These are phyloP conservation scores for Cymodocea nodosa DNA, from an alignment of 116 monocot genomes.

Conservation along the genomic window DNA sequence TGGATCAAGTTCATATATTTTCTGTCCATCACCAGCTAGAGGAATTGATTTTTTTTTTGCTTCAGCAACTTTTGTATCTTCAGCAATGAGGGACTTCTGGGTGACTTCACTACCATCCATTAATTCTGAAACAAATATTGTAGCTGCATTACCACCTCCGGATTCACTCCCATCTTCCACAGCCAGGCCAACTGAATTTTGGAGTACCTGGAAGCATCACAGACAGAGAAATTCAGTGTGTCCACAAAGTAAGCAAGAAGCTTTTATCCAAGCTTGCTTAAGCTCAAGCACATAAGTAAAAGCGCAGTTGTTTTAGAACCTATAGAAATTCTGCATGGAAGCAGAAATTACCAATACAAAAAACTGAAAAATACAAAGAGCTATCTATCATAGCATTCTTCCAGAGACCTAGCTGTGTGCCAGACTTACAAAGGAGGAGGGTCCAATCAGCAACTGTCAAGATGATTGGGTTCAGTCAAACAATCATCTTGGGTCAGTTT, in stretches of 20 bases:
- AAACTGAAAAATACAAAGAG: no score
- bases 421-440: no score
- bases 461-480: no score
- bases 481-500: no score
- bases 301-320: no score
- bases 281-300: no score
- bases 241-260: neutral
- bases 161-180: conserved; percentile 19
- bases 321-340: no score
- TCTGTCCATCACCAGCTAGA: conserved; percentile 69
- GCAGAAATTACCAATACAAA: no score
- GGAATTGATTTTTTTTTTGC: conserved; percentile 33
- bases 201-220: conserved; percentile 12
- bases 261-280: no score
- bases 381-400: no score
- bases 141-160: conserved; percentile 2
- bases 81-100: neutral
- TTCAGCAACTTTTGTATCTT: conserved; percentile 8
- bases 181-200: conserved; percentile 13
- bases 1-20: conserved; percentile 85
- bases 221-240: neutral
- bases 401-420: no score
- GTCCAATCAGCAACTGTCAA: no score
- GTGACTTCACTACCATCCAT: conserved; percentile 7
- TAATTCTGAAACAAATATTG: conserved; percentile 5